Percentiles rank a stretch among this genome's conserved stretches.
phyloP scores from a whole-genome alignment of 179 eudicot species.

The Corrigiola litoralis region DNA sequence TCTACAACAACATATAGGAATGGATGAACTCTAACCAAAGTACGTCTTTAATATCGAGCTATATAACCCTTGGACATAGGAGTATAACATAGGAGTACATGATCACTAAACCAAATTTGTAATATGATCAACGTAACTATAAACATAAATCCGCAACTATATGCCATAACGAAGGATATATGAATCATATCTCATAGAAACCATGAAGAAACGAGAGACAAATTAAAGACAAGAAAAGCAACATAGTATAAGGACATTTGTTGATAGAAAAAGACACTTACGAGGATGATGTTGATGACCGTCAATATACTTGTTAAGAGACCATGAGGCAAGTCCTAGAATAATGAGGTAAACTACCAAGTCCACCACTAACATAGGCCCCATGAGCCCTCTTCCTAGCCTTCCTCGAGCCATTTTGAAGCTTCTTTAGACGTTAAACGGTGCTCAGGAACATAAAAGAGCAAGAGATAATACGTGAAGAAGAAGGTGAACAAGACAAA shows the following conservation, averaged over 20 bases:
- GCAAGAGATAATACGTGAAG: not conserved
- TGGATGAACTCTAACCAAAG: too few relatives aligned
- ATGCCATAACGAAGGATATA: too few relatives aligned
- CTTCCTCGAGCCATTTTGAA: constrained; percentile 45
- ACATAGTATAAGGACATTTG: not conserved
- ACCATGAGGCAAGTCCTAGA: constrained; percentile 64
- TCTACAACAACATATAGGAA: too few relatives aligned
- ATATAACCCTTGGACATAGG: too few relatives aligned
- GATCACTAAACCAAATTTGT: too few relatives aligned
- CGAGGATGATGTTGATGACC: constrained; percentile 56
- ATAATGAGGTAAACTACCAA: constrained; percentile 42
- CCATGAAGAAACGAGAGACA: too few relatives aligned
- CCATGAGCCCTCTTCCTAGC: constrained; percentile 42
- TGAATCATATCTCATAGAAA: too few relatives aligned
- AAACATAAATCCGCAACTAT: too few relatives aligned
- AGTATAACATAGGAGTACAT: too few relatives aligned
- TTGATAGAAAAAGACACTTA: constrained; percentile 15
- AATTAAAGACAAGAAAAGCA: not conserved
- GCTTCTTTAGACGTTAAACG: not conserved
- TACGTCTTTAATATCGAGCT: too few relatives aligned
- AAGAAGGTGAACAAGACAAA: not conserved
- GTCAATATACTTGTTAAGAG: constrained; percentile 60
- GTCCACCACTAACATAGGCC: constrained; percentile 45
- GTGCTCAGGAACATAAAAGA: not conserved
- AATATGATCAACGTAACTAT: too few relatives aligned